Evolutionary conservation across 495 filamentous ascomycete species (phyloP), one percentile per base, ranked within the genome.

Genomic region (Xylaria acuta): DNA sequence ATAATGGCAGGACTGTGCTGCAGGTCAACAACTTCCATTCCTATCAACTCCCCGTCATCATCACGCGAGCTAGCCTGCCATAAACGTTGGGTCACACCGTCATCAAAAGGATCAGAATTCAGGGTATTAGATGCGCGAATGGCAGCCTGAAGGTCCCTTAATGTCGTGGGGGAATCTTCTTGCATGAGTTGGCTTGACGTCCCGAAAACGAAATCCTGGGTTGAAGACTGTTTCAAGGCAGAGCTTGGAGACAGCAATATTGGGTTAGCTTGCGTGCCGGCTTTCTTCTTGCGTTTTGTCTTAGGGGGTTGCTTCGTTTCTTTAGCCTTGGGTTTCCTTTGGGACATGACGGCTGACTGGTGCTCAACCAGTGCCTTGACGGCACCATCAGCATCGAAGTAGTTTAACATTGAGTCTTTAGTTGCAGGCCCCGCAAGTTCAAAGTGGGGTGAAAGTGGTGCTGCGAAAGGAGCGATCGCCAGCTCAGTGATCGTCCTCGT

Each of bases 181-280:
- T 86, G 85, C 60, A 92, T 92, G 22, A 98, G 82, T 79, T 98
- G 95, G 80, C 95, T 97, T 22, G 92, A 97, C 1, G 94, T 97
- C 20, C 95, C 95, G 79, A 98, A 98, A 2, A 97, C 81, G 72
- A 97, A 91, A 72, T 95, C 90, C 77, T 97, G 95, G 8, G 88
- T 83, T 5, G 90, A 84, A n/a, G 92, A 81, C 72, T 90, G 86
- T 71, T 88, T 88, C 54, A 89, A 77, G 22, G 94, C 95, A 51
- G 90, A 89, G 65, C 85, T 84, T 2, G 95, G 95, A 4, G 94
- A 93, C 38, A 94, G 85, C 9, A 97, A 80, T 5, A 89, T 85
- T 56, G 75, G 86, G 60, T 77, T 85, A 12, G 76, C 78, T 47
- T 72, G 77, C 32, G 77, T 82, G 77, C 73, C 82, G 63, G 83